Evolutionary conservation across 257 asterid genomes (phyloP).

Genomic region (Solanum habrochaites): DNA sequence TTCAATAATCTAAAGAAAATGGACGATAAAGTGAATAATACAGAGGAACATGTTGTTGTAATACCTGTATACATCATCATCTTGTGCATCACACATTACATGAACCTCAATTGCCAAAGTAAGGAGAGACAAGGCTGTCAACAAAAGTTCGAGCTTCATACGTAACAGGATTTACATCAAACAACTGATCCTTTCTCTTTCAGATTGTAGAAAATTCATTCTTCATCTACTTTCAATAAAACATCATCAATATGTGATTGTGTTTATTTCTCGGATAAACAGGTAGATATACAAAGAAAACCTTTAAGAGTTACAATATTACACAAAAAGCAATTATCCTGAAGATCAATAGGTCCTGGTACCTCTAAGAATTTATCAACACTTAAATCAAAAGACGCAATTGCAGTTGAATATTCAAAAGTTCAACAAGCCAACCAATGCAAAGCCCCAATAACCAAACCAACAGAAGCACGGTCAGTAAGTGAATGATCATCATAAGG

Average conservation of each 20-base stretch:
- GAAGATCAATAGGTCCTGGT: slow-evolving; percentile 15
- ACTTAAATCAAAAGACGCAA: slow-evolving; percentile 23
- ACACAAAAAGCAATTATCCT: neutral
- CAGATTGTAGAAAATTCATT: slow-evolving; percentile 3
- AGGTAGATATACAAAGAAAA: neutral
- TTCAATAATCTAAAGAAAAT: too few relatives aligned
- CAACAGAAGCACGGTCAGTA: neutral
- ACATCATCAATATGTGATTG: neutral
- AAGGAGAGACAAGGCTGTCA: slow-evolving; percentile 5
- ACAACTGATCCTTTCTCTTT: neutral
- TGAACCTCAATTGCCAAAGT: neutral
- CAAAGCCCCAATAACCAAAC: slow-evolving; percentile 13
- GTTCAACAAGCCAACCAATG: neutral
- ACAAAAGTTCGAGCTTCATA: neutral
- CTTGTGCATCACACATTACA: neutral
- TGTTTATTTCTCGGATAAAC: too few relatives aligned
- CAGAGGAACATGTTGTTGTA: too few relatives aligned
- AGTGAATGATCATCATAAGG: slow-evolving; percentile 20
- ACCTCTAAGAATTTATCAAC: slow-evolving; percentile 19
- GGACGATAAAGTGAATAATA: too few relatives aligned
- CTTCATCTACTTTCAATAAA: neutral
- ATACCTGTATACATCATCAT: too few relatives aligned
- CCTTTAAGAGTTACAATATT: neutral
- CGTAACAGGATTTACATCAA: neutral
- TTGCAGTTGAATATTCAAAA: neutral